Conservation (phyloP, 495 filamentous ascomycete genomes). For the Trichoderma virens region DNA sequence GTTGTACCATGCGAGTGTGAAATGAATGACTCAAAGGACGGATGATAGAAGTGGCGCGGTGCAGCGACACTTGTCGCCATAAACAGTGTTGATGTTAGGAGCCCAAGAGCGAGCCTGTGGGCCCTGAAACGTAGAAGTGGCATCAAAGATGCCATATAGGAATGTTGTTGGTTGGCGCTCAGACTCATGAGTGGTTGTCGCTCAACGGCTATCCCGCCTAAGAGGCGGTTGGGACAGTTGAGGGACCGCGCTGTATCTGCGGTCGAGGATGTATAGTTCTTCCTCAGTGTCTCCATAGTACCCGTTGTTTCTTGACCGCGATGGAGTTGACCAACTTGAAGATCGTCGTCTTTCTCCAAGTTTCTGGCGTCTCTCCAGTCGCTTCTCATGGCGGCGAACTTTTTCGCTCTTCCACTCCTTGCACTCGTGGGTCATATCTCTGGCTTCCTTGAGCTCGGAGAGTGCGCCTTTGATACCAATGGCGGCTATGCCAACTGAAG, state of each 20-base stretch:
- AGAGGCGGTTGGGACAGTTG: neutral
- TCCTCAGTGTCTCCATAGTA: conserved; percentile 11
- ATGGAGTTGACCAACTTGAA: conserved; percentile 27
- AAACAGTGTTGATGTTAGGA: neutral
- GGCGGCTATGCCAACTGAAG: conserved; percentile 74
- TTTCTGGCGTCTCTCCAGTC: conserved; percentile 28
- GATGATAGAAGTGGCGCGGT: neutral
- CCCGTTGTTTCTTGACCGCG: conserved; percentile 23
- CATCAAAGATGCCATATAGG: neutral
- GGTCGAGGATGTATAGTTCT: neutral
- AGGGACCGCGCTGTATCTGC: neutral
- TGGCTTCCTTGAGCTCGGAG: conserved; percentile 49
- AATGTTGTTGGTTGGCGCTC: neutral
- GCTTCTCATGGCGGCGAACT: conserved; percentile 30
- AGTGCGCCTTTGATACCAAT: conserved; percentile 79
- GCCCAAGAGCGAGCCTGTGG: neutral
- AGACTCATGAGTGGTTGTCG: neutral
- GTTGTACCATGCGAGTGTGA: neutral
- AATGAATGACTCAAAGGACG: neutral
- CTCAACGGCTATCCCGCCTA: neutral
- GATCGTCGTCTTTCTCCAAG: conserved; percentile 14
- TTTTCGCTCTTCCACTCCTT: conserved; percentile 36
- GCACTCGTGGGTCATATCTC: conserved; percentile 32
- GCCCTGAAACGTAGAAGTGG: neutral
- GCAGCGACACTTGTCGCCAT: neutral